Evolutionary conservation across 768 basidiomycete genomes (phyloP).

Genomic region (Russula sp.): DNA sequence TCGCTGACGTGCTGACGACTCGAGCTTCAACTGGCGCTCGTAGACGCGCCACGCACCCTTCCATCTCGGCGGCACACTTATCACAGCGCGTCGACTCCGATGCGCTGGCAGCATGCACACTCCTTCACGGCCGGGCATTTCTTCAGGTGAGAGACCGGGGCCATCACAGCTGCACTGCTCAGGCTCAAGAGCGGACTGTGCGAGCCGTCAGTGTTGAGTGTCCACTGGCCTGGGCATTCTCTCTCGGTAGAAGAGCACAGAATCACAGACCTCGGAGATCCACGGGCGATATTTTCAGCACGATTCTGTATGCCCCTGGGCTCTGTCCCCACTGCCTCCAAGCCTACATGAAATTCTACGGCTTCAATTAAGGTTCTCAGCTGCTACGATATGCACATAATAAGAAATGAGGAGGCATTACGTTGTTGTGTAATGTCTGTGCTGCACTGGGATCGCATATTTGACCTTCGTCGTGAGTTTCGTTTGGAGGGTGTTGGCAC

Average conservation of each 20-base stretch:
- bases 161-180: constrained; percentile 13
- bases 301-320: constrained; percentile 60
- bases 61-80: constrained; percentile 29
- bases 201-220: constrained; percentile 31
- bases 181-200: constrained; percentile 29
- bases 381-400: constrained; percentile 54
- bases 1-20: constrained; percentile 44
- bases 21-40: constrained; percentile 42
- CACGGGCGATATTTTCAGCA: constrained; percentile 53
- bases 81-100: not conserved
- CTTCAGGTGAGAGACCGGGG: constrained; percentile 41
- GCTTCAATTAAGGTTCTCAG: constrained; percentile 63
- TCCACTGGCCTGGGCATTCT: no score
- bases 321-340: constrained; percentile 62
- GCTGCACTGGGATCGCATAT: constrained; percentile 87
- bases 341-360: constrained; percentile 65
- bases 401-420: constrained; percentile 34
- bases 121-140: constrained; percentile 43
- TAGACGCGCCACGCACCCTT: constrained; percentile 32
- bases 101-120: not conserved
- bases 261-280: constrained; percentile 76
- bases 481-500: constrained; percentile 57
- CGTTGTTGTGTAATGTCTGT: constrained; percentile 61
- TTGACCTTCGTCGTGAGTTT: constrained; percentile 78
- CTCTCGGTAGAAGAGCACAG: no score